Evolutionary conservation across 768 basidiomycete species (phyloP), one percentile per base, ranked within the genome.

Genomic region (Collybia nuda): DNA sequence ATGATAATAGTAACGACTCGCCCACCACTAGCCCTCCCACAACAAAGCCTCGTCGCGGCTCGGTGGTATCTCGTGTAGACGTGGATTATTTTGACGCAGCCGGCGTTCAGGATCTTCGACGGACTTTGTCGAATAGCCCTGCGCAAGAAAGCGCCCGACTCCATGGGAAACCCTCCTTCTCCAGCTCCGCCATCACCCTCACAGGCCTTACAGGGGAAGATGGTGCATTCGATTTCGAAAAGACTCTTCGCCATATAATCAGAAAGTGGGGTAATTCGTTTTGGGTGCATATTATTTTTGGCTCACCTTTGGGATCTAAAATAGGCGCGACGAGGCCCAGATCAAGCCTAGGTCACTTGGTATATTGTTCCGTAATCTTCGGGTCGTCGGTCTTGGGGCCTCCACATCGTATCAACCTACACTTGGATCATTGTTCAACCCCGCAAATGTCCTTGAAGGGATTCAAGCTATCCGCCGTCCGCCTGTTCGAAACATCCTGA

Each of bases 401-500:
- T 56, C 72, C 2, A 62, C 71, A 2, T 71, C 73, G 2, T 70
- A 73, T 53, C 80, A 81, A 53, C 65, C 69, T 1, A 84, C 80
- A 0, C 57, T 88, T 6, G 76, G 75, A 15, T 82, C 82, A 17
- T 62, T 78, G 3, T 69, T 84, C 46, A 77, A 80, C 52, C 77
- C 75, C 1, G 49, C 63, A 28, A 62, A 74, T 6, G 55, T 80
- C 17, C 29, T 71, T 22, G 63, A 62, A 26, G 63, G 66, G 15
- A 58, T 82, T 2, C 75, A 73, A 19, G 69, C 69, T 1, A 46
- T 69, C 4, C 73, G 81, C 32, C 82, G 88, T 44, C 86, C 89
- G 0, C 78, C 80, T 15, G 64, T 85, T 2, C 76, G 83, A n/a
- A 79, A 74, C 51, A 87, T 90, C 41, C 67, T 90, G 19, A 71